Conservation (phyloP, 768 basidiomycete species). For the Phlebiopsis gigantea region DNA sequence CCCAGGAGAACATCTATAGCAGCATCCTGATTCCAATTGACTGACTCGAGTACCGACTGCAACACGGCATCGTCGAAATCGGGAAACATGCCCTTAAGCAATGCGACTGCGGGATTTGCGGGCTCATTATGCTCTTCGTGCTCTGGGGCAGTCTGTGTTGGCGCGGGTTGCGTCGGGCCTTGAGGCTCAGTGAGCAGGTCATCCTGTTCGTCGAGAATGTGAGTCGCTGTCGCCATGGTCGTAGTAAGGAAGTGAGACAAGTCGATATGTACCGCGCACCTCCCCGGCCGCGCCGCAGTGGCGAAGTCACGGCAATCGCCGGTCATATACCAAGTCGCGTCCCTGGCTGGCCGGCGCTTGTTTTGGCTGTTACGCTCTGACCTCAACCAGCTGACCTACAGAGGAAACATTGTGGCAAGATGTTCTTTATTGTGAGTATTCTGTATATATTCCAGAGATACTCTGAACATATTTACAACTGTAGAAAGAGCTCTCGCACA, state of each 20-base stretch:
- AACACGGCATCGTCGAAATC: slow-evolving; percentile 73
- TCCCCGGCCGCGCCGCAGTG: background rate
- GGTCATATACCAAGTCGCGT: background rate
- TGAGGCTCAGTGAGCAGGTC: background rate
- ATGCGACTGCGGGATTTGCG: background rate
- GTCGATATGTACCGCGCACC: background rate
- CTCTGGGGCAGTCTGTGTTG: background rate
- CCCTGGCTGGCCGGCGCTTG: background rate
- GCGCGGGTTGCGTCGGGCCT: background rate
- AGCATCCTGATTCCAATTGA: slow-evolving; percentile 62
- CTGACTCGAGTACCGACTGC: slow-evolving; percentile 73
- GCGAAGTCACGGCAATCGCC: background rate
- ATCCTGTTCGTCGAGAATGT: background rate
- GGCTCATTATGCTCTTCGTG: background rate
- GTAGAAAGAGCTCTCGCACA: slow-evolving; percentile 96
- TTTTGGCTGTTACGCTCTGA: background rate
- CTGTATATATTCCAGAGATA: background rate
- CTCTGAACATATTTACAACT: background rate
- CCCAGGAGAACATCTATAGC: slow-evolving; percentile 75
- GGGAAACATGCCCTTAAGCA: slow-evolving; percentile 67
- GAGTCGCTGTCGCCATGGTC: background rate
- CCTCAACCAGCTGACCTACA: background rate
- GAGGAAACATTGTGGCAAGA: background rate
- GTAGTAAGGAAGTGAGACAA: background rate
- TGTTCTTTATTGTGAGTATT: slow-evolving; percentile 25